Conservation (phyloP, 371 early-diverging fungal species). For the Dinochytrium kinnereticum region DNA sequence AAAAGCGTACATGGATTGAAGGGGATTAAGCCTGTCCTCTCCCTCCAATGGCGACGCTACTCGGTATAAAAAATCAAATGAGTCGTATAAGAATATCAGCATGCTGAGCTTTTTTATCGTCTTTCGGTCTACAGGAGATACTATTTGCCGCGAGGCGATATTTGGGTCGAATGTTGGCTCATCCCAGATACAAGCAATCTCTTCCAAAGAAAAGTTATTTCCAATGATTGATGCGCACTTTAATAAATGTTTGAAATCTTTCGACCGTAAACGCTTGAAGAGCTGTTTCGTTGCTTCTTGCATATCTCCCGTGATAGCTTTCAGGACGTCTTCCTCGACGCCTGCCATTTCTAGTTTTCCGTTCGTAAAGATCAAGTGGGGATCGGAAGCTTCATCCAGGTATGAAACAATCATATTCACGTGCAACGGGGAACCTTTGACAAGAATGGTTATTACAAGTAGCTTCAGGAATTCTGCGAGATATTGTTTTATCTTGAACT, state of each 20-base stretch:
- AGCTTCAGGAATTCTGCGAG: too few relatives aligned
- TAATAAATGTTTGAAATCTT: slow-evolving; percentile 18
- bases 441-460: too few relatives aligned
- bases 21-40: background rate
- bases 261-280: background rate
- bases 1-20: background rate
- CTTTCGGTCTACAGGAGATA: background rate
- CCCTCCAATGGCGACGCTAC: background rate
- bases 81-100: slow-evolving; percentile 5
- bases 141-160: background rate
- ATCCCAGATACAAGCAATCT: slow-evolving; percentile 17
- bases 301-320: background rate
- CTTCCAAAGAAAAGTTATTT: slow-evolving; percentile 17
- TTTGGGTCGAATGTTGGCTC: background rate
- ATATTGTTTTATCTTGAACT: too few relatives aligned
- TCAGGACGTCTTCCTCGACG: background rate
- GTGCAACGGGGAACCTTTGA: too few relatives aligned
- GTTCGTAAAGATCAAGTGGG: too few relatives aligned
- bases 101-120: background rate
- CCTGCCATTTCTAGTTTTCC: too few relatives aligned
- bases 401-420: too few relatives aligned
- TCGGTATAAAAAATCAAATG: slow-evolving; percentile 6
- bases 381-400: too few relatives aligned
- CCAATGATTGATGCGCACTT: slow-evolving; percentile 13
- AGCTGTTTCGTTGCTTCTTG: background rate